phyloP scores from a whole-genome alignment of 2,329 filamentous ascomycete species.

The Xenoacremonium recifei region DNA sequence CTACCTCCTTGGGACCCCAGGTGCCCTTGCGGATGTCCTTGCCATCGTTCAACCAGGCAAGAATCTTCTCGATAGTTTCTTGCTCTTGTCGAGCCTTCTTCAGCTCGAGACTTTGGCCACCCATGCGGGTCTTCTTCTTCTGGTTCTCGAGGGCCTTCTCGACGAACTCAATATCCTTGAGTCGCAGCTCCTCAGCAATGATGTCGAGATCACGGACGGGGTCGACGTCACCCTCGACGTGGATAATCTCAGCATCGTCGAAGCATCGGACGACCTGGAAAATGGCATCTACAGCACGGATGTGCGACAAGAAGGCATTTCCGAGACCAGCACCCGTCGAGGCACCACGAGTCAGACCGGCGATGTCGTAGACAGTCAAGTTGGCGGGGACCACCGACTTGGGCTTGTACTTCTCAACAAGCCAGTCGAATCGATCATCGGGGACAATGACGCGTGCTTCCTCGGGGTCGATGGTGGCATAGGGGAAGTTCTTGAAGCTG shows the following conservation, averaged over 20 bases:
- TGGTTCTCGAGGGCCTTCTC: slow-evolving; percentile 92
- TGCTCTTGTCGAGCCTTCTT: slow-evolving; percentile 97
- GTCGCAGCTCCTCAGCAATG: slow-evolving; percentile 91
- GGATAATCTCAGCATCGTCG: slow-evolving; percentile 98
- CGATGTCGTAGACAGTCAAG: slow-evolving; percentile 97
- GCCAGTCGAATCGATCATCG: slow-evolving; percentile 94
- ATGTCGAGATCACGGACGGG: slow-evolving; percentile 92
- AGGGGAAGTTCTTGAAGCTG: slow-evolving; percentile 82
- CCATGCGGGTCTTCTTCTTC: slow-evolving; percentile 91
- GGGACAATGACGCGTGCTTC: slow-evolving; percentile 97
- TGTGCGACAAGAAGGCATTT: slow-evolving; percentile 97
- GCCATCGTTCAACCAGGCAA: slow-evolving; percentile 78
- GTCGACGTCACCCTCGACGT: slow-evolving; percentile 98
- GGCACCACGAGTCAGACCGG: slow-evolving; percentile 90
- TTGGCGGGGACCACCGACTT: slow-evolving; percentile 97
- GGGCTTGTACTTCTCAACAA: slow-evolving; percentile 94
- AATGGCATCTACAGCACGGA: slow-evolving; percentile 95
- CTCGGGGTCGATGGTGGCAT: slow-evolving; percentile 98
- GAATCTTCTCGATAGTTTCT: slow-evolving; percentile 86
- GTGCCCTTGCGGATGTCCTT: slow-evolving; percentile 91
- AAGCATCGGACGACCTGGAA: slow-evolving; percentile 97
- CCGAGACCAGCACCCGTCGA: slow-evolving; percentile 97
- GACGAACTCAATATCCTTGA: slow-evolving; percentile 98
- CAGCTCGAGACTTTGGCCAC: slow-evolving; percentile 93
- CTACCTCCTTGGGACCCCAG: slow-evolving; percentile 95